phyloP scores from a whole-genome alignment of 75 land plant species.

The Chamaecyparis obtusa region DNA sequence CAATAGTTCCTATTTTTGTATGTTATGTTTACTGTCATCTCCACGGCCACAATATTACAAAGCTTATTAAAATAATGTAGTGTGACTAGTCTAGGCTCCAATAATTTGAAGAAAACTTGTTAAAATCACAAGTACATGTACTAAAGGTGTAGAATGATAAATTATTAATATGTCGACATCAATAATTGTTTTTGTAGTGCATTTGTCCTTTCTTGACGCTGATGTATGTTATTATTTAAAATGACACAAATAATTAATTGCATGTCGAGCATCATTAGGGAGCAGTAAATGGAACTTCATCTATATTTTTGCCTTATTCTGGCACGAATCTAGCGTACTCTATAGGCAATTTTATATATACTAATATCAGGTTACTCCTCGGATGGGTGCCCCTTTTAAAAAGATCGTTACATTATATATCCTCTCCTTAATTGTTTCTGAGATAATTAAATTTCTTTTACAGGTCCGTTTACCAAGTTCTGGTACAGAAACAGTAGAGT shows the following conservation, averaged over 20 bases:
- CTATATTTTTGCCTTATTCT: not conserved
- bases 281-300: not conserved
- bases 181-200: not conserved
- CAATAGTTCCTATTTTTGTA: not conserved
- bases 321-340: not conserved
- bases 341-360: not conserved
- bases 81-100: not conserved
- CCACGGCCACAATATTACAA: not conserved
- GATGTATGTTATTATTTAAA: not conserved
- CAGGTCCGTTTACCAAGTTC: slow-evolving; percentile 96
- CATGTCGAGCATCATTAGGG: not conserved
- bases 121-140: not conserved
- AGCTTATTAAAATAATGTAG: not conserved
- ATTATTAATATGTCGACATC: not conserved
- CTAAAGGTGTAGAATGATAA: too few relatives aligned
- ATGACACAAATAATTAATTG: not conserved
- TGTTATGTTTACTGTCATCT: not conserved
- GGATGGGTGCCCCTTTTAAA: not conserved
- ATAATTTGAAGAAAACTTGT: not conserved
- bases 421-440: not conserved
- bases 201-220: not conserved
- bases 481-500: slow-evolving; percentile 92
- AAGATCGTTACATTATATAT: not conserved
- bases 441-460: slow-evolving; percentile 3
- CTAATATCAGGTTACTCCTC: not conserved